Evolutionary conservation across 345 rosid genomes (phyloP), one percentile per base, ranked within the genome.

Genomic region (Eutrema yunnanense): DNA sequence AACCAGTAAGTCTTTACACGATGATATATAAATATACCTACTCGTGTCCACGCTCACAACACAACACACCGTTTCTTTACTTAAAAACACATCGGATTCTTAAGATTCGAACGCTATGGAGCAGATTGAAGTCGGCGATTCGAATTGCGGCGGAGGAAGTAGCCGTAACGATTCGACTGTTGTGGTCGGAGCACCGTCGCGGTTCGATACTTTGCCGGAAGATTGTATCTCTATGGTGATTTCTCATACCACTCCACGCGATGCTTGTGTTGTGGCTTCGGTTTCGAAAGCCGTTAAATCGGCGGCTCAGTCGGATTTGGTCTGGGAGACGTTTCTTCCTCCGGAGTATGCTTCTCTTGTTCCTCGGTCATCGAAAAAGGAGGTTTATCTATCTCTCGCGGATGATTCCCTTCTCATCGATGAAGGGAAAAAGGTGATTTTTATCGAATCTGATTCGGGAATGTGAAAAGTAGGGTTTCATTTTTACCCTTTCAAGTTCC

Each of bases 311-410:
- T 87, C 92, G 19, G 88, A 89, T 67, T 67, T 77, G n/a, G 86
- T 91, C 4, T 87, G 96, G 97, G 81, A 75, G 4, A 48, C 41
- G 32, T 91, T 91, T 74, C 76, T 91, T 33, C 92, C 89, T 0
- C 26, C 79, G 10, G 85, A 84, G 6, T 76, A 78, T 47, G 34
- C 42, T 0, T 43, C 71, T 52, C 43, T 84, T 1, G 52, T 81
- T 46, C 65, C 82, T 14, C 50, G 22, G 0, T 65, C 86, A 9
- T 80, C 90, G 44, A 84, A 80, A 73, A 92, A 89, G 51, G 75
- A 80, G 19, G 72, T 86, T 9, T 87, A 67, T 77, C 32, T 82
- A 1, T 77, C 73, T 50, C 73, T 72, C 33, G 77, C 76, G 12
- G 50, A 65, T 34, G 73, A 64, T 12, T 86, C 89, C 1, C 61